Evolutionary conservation across 805 yeast species (phyloP), one percentile per base, ranked within the genome.

Genomic region (Saturnispora silvae): DNA sequence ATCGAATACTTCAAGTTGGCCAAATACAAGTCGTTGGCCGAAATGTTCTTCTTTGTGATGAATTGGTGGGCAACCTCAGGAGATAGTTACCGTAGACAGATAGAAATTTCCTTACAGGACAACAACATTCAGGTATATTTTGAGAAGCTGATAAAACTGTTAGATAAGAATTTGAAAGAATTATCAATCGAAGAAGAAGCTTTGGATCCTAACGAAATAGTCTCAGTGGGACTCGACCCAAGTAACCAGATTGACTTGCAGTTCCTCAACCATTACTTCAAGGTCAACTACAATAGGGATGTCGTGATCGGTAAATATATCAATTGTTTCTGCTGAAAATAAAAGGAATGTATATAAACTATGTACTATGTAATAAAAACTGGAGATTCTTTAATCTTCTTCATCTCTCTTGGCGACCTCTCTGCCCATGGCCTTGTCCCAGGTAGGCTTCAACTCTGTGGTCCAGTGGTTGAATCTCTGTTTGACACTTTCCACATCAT

Each of bases 11-110:
- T 33, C 38, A 18, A 45, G 5, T 47, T 52, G n/a, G 29, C 43
- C 9, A 45, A 37, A 20, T 43, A 46, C 15, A 37, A 41, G n/a
- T 34, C 41, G 11, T 33, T 49, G 6, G 17, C n/a, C 4, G 39
- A 36, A 26, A 36, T 36, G 77, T 75, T 46, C 61, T 70, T 28
- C 60, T 77, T 1, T 77, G 82, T 81, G 64, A 70, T 37, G 86
- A 86, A 1, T 68, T 82, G 92, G 92, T 82, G 89, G 85, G 94
- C 94, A 3, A 70, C 81, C 22, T 89, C 92, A 1, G 94, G 92
- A 7, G 81, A 77, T 41, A 64, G 67, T 28, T n/a, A n/a, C n/a
- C n/a, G n/a, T n/a, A n/a, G n/a, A n/a, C n/a, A n/a, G n/a, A n/a
- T n/a, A n/a, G n/a, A n/a, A n/a, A 61, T 67, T 17, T n/a, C 11